Conservation (phyloP, 129 eudicot species). For the Artemisia annua region DNA sequence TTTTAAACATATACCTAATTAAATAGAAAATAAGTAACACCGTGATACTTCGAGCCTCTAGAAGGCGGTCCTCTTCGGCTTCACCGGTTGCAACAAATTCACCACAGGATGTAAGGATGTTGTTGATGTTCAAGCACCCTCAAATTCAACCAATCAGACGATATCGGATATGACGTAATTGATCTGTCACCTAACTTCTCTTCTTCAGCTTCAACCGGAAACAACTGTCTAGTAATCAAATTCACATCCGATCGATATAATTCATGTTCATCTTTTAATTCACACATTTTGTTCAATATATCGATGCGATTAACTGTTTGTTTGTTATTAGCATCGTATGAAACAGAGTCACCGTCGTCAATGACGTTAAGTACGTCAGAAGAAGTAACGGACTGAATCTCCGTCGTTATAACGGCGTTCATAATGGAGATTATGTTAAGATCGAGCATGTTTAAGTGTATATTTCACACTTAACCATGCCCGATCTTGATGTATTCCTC, state of each 20-base stretch:
- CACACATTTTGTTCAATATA: constrained; percentile 6
- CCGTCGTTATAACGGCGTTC: constrained; percentile 4
- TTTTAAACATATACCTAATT: neutral
- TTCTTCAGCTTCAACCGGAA: constrained; percentile 45
- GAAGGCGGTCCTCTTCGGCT: constrained; percentile 81
- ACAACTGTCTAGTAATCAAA: constrained; percentile 59
- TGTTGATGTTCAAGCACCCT: constrained; percentile 42
- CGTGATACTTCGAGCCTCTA: constrained; percentile 75
- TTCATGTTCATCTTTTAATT: constrained; percentile 13
- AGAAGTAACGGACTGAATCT: constrained; percentile 38
- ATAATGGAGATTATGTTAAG: constrained; percentile 44
- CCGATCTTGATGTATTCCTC: constrained; percentile 55
- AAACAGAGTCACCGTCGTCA: constrained; percentile 26
- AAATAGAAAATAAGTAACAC: constrained; percentile 56
- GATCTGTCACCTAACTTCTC: constrained; percentile 26
- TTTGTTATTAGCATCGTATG: neutral
- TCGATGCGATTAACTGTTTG: neutral
- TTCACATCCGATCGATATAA: constrained; percentile 16
- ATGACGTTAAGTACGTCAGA: constrained; percentile 40
- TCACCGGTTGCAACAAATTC: constrained; percentile 7
- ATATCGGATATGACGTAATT: constrained; percentile 23
- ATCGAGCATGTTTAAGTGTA: constrained; percentile 52
- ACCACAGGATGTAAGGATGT: neutral
- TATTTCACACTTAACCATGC: constrained; percentile 33
- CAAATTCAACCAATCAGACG: constrained; percentile 62